Conservation (phyloP, 2,329 filamentous ascomycete species). For the Colletotrichum endophyticum region DNA sequence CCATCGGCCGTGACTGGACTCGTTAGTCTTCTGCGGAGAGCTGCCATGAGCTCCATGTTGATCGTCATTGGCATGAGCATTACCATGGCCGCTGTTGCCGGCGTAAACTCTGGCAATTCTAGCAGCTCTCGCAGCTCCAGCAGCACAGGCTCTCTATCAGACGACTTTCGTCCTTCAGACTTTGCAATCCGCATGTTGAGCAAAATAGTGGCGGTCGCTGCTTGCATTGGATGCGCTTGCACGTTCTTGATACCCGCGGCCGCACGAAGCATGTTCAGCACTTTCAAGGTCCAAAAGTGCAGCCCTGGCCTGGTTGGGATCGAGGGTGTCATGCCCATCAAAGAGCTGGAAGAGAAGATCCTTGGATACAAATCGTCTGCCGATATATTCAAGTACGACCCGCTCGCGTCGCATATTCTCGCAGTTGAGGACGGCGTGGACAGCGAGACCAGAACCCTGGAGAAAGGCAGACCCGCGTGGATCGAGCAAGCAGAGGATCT, state of each 20-base stretch:
- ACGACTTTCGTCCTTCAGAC: background rate
- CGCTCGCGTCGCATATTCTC: background rate
- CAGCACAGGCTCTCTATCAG: background rate
- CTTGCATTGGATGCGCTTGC: background rate
- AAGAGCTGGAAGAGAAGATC: background rate
- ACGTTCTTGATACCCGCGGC: background rate
- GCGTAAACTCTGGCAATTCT: background rate
- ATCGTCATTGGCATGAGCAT: background rate
- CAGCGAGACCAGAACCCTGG: background rate
- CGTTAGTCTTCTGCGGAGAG: accelerated
- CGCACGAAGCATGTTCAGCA: background rate
- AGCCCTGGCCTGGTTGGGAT: background rate
- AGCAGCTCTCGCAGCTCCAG: background rate
- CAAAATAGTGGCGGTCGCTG: background rate
- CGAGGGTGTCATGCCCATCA: background rate
- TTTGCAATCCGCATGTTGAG: background rate
- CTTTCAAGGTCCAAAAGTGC: background rate
- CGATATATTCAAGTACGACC: background rate
- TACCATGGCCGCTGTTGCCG: background rate
- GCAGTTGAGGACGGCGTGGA: background rate
- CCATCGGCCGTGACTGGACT: background rate
- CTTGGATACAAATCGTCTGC: background rate
- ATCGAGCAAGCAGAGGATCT: background rate
- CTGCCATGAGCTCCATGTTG: background rate
- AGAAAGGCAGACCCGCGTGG: background rate